phyloP scores from a whole-genome alignment of 495 filamentous ascomycete genomes.

The Tuber umbilicatum region DNA sequence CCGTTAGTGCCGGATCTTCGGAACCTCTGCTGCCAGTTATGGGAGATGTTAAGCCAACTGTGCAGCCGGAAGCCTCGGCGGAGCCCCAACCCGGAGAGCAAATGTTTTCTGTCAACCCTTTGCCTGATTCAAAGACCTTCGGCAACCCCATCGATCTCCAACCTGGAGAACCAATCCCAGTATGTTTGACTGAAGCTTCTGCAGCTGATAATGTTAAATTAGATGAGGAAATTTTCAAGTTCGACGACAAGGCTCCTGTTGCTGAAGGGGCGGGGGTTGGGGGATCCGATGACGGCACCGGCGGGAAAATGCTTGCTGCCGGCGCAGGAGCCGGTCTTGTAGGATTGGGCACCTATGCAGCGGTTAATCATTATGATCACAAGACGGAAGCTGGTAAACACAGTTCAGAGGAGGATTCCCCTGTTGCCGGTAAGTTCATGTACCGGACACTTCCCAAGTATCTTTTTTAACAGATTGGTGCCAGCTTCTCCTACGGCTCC shows the following conservation, averaged over 20 bases:
- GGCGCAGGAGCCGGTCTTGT: neutral
- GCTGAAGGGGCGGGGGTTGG: neutral
- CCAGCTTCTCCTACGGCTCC: neutral
- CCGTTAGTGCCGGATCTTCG: constrained; percentile 49
- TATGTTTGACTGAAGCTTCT: constrained; percentile 48
- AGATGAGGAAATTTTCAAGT: constrained; percentile 73
- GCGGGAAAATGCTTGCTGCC: neutral
- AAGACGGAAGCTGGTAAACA: neutral
- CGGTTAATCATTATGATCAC: neutral
- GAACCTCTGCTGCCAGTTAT: neutral
- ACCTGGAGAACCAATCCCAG: constrained; percentile 66
- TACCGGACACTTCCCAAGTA: neutral
- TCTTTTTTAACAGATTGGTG: neutral
- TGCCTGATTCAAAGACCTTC: constrained; percentile 66
- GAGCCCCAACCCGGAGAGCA: constrained; percentile 30
- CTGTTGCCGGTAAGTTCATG: neutral
- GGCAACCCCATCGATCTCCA: constrained; percentile 71
- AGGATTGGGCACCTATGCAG: neutral
- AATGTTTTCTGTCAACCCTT: constrained; percentile 59
- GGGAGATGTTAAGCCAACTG: constrained; percentile 1
- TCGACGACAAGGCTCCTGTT: constrained; percentile 44
- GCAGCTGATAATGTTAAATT: constrained; percentile 58
- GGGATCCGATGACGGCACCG: neutral
- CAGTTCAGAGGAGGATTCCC: neutral
- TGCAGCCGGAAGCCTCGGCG: constrained; percentile 6